phyloP scores from a whole-genome alignment of 768 basidiomycete species.

The Tricholoma furcatifolium region DNA sequence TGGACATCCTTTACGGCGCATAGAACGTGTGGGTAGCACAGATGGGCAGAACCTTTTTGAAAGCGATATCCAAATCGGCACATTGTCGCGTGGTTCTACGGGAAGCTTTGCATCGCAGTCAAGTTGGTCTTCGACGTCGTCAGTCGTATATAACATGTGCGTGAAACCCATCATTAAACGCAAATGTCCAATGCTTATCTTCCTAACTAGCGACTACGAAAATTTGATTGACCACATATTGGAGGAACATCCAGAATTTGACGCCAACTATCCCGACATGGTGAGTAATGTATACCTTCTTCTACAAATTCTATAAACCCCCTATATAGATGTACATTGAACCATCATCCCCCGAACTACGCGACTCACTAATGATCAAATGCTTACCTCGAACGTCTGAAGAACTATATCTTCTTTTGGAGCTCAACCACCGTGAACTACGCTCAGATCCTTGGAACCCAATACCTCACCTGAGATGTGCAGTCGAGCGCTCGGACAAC shows the following conservation, averaged over 20 bases:
- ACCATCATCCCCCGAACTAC: slow-evolving; percentile 21
- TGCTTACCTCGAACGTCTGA: slow-evolving; percentile 31
- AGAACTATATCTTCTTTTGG: slow-evolving; percentile 40
- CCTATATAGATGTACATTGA: slow-evolving; percentile 30
- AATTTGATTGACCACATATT: slow-evolving; percentile 29
- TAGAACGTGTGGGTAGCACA: slow-evolving; percentile 27
- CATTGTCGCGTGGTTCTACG: slow-evolving; percentile 20
- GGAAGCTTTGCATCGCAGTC: slow-evolving; percentile 20
- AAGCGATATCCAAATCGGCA: slow-evolving; percentile 14
- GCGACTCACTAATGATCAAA: slow-evolving; percentile 40
- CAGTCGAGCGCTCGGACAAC: slow-evolving; percentile 39
- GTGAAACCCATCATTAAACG: slow-evolving; percentile 6
- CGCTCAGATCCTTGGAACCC: slow-evolving; percentile 58
- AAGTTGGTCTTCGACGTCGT: slow-evolving; percentile 28
- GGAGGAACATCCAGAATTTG: slow-evolving; percentile 20
- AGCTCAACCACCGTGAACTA: slow-evolving; percentile 41
- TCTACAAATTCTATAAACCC: not conserved
- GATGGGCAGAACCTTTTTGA: slow-evolving; percentile 19
- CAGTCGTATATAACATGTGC: slow-evolving; percentile 29
- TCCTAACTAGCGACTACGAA: slow-evolving; percentile 28
- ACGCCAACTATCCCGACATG: slow-evolving; percentile 19
- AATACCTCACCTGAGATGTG: slow-evolving; percentile 43
- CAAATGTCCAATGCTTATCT: not conserved
- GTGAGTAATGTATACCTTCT: slow-evolving; percentile 7
- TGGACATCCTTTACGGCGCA: slow-evolving; percentile 34